Conservation (phyloP, 352 stramenopile species). For the Blastocystis sp. region DNA sequence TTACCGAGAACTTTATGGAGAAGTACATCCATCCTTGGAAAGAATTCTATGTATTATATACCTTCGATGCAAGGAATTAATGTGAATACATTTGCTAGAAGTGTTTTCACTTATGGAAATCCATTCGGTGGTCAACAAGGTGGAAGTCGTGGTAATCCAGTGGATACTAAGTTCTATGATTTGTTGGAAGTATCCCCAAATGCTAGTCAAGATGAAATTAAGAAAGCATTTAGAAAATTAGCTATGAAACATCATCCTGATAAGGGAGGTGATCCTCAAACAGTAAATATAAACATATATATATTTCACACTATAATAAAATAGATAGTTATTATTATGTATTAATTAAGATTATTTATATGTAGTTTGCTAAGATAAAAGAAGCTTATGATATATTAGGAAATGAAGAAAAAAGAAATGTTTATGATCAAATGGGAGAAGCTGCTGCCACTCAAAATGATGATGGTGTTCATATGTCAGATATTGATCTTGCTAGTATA, state of each 20-base stretch:
- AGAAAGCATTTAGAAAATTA: slow-evolving; percentile 45
- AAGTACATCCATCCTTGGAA: too few relatives aligned
- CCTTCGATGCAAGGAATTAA: too few relatives aligned
- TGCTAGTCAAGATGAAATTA: slow-evolving; percentile 45
- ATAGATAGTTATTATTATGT: slow-evolving; percentile 27
- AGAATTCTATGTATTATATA: too few relatives aligned
- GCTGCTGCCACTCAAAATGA: slow-evolving; percentile 36
- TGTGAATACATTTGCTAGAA: too few relatives aligned
- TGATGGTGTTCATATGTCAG: slow-evolving; percentile 3
- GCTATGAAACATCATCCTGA: slow-evolving; percentile 46
- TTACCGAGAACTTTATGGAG: too few relatives aligned
- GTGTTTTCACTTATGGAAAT: too few relatives aligned
- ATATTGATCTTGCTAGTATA: slow-evolving; percentile 29
- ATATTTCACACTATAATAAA: too few relatives aligned
- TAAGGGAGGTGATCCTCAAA: slow-evolving; percentile 39
- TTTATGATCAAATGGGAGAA: slow-evolving; percentile 42
- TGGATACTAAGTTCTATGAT: slow-evolving; percentile 45
- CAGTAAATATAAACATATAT: not conserved
- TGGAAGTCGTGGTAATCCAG: slow-evolving; percentile 35
- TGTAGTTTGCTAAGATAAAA: slow-evolving; percentile 40
- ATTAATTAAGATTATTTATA: not conserved
- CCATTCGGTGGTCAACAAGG: too few relatives aligned
- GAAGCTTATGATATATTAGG: slow-evolving; percentile 43
- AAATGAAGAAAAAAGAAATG: slow-evolving; percentile 39
- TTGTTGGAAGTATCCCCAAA: slow-evolving; percentile 42